Evolutionary conservation across 2,329 filamentous ascomycete genomes (phyloP), one percentile per base, ranked within the genome.

Genomic region (Byssoonygena ceratinophila): DNA sequence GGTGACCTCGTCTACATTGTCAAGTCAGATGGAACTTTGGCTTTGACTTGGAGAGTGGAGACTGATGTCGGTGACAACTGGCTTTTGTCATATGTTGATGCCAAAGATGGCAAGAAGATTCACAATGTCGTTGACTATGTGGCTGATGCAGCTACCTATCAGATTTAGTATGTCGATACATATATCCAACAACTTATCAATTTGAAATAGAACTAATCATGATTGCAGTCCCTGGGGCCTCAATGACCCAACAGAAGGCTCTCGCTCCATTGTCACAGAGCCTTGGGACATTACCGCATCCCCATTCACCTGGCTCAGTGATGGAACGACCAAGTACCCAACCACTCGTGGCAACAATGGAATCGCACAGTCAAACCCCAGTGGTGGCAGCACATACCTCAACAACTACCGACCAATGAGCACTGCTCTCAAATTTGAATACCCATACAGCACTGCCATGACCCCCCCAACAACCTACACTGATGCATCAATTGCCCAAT

Each of bases 31-130:
- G 54, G 54, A 46, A 45, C 18, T 2, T 31, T 56, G 11, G 40
- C 48, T 37, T 47, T 56, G 40, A 56, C 54, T 18, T 56, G 54
- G 54, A 56, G 41, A 48, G 47, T 56, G 12, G 54, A 56, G 46
- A 56, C 54, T 18, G 54, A 56, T 36, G 40, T 54, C 31, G 54
- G 54, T 40, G 54, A 56, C 54, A 56, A 56, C 54, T 56, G 54
- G 54, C 54, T 56, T 29, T 47, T 52, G 40, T 56, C 54, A 4
- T 56, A 54, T 31, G 51, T 56, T 22, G 54, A 56, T 39, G 46
- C 54, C 22, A 54, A 56, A 47, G 43, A 54, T n/a, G 18, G 32
- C 27, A 50, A 54, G n/a, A 54, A 51, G n/a, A 44, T 56, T 23
- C 54, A 56, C 37, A 36, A 36, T 27, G 54, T 56, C 18, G 51